Percentiles rank a stretch among this genome's conserved stretches.
phyloP scores from a whole-genome alignment of 1,284 basidiomycete genomes.

The Cutaneotrichosporon arboriforme region DNA sequence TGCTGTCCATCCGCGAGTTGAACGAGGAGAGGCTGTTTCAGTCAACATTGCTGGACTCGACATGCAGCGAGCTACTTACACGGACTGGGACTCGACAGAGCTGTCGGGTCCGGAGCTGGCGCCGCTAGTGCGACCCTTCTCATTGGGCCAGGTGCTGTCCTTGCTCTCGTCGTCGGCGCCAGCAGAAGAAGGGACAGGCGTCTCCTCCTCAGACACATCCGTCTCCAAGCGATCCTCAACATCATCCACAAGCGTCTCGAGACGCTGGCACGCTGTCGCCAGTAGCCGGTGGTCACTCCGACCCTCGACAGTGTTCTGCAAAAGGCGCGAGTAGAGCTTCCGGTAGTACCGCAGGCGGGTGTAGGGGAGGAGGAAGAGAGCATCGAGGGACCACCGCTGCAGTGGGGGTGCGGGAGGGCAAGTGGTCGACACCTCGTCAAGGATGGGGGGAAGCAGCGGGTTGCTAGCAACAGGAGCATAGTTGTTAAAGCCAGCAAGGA shows the following conservation, averaged over 20 bases:
- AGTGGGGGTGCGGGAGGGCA: conserved; percentile 55
- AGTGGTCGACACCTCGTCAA: conserved; percentile 63
- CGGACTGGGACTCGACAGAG: conserved; percentile 36
- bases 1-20: conserved; percentile 39
- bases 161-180: conserved; percentile 16
- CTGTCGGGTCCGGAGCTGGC: conserved; percentile 38
- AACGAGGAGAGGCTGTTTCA: conserved; percentile 36
- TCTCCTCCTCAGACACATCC: conserved; percentile 41
- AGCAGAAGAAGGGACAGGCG: neutral
- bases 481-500: conserved; percentile 69
- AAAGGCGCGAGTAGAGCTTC: conserved; percentile 77
- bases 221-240: conserved; percentile 58
- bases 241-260: conserved; percentile 66
- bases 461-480: conserved; percentile 77
- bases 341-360: conserved; percentile 84
- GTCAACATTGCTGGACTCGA: conserved; percentile 10
- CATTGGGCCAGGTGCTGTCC: conserved; percentile 31
- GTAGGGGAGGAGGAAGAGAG: conserved; percentile 79
- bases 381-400: conserved; percentile 72
- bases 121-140: conserved; percentile 33
- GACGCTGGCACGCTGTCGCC: conserved; percentile 69
- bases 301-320: conserved; percentile 83
- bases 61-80: conserved; percentile 22
- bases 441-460: conserved; percentile 61
- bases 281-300: conserved; percentile 81